Percentiles rank a stretch among this genome's conserved stretches.
These are phyloP conservation scores for Diospyros kaki DNA, from an alignment of 148 eudicot genomes.

Conservation along the genomic window DNA sequence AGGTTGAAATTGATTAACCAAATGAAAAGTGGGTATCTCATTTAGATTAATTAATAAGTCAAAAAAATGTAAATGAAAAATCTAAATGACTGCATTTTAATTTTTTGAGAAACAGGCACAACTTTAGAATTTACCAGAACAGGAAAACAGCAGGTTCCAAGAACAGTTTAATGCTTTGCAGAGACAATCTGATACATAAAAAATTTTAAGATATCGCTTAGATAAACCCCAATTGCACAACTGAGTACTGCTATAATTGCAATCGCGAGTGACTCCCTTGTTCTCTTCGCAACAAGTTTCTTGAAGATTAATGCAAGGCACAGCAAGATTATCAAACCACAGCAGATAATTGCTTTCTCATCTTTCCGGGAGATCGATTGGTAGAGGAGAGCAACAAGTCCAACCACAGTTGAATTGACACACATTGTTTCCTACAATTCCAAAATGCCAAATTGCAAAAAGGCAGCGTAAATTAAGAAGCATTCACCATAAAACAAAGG, in stretches of 20 bases:
- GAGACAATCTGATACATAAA: not conserved
- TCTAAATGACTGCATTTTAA: too few relatives aligned
- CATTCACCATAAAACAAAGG: not conserved
- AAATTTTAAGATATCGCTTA: not conserved
- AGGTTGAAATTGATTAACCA: not conserved
- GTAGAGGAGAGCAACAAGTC: conserved; percentile 7
- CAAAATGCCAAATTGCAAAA: not conserved
- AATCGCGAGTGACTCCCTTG: not conserved
- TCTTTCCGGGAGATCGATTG: conserved; percentile 6
- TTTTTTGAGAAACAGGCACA: too few relatives aligned
- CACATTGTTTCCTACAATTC: conserved; percentile 8
- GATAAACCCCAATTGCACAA: conserved; percentile 4
- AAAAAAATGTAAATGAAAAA: not conserved
- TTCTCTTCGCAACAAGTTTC: conserved; percentile 4
- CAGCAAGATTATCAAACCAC: conserved; percentile 3
- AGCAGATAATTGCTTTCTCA: not conserved
- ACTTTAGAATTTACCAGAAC: too few relatives aligned
- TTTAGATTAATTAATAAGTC: not conserved
- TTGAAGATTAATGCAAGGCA: conserved; percentile 1
- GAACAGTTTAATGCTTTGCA: conserved; percentile 9
- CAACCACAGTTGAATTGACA: not conserved
- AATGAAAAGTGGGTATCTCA: not conserved
- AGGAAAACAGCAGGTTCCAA: too few relatives aligned
- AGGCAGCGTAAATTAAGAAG: not conserved
- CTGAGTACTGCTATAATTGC: not conserved